A percentile compares a stretch with the other conserved stretches of the same genome.
phyloP scores from a whole-genome alignment of 106 monocot genomes.

The Allium sativum region DNA sequence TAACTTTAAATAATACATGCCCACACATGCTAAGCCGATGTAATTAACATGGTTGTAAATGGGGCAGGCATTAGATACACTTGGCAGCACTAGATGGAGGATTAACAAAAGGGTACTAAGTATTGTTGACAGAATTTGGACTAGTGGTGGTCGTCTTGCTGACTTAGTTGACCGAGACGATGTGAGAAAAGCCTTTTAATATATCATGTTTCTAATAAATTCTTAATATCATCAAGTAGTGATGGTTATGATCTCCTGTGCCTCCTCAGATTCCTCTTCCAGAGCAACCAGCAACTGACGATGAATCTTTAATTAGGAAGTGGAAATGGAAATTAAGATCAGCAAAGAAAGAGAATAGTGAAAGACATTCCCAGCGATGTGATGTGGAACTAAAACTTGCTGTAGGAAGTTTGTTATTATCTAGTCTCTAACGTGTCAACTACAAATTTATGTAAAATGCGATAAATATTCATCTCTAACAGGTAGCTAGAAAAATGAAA shows the following conservation, averaged over 20 bases:
- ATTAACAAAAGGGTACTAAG: conserved; percentile 82
- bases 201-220: no score
- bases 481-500: conserved; percentile 96
- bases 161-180: conserved; percentile 83
- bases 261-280: conserved; percentile 65
- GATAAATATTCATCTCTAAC: conserved; percentile 6
- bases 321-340: conserved; percentile 72
- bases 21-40: not conserved
- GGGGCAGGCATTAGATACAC: conserved; percentile 71
- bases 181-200: conserved; percentile 41
- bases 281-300: conserved; percentile 78
- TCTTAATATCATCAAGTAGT: no score
- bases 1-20: not conserved
- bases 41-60: not conserved
- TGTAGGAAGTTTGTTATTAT: conserved; percentile 32
- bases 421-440: no score
- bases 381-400: conserved; percentile 97
- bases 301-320: conserved; percentile 49
- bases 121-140: conserved; percentile 97
- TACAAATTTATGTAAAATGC: no score
- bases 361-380: conserved; percentile 86
- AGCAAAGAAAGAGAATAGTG: conserved; percentile 84
- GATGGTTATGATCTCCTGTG: no score
- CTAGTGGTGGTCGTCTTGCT: conserved; percentile 85
- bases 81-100: conserved; percentile 91